A percentile compares a stretch with the other conserved stretches of the same genome.
Evolutionary conservation across 1,139 yeast species (phyloP).

Genomic region (Magnusiomyces sp.): DNA sequence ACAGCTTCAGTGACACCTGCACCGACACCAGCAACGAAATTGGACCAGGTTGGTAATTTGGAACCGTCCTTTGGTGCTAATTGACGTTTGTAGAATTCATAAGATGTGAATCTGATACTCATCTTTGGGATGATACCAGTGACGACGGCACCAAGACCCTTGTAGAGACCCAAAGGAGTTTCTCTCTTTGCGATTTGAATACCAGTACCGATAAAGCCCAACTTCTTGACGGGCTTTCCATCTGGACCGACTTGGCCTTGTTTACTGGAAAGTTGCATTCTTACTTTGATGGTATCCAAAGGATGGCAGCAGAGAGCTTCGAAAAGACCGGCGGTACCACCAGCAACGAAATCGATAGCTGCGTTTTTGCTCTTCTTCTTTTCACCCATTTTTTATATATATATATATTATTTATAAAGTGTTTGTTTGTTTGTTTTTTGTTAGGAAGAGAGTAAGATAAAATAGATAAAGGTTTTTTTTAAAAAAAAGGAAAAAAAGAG

Average conservation of each 20-base stretch:
- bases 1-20: slow-evolving; percentile 98
- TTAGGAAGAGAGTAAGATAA: too few relatives aligned
- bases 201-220: slow-evolving; percentile 84
- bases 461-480: background rate
- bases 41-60: slow-evolving; percentile 54
- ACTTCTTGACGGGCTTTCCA: slow-evolving; percentile 48
- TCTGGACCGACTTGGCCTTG: slow-evolving; percentile 15
- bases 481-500: slow-evolving; percentile 1
- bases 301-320: slow-evolving; percentile 98
- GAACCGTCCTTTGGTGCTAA: slow-evolving; percentile 56
- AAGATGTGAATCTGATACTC: slow-evolving; percentile 94
- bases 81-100: slow-evolving; percentile 74
- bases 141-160: slow-evolving; percentile 94
- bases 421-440: too few relatives aligned
- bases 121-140: slow-evolving; percentile 97
- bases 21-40: slow-evolving; percentile 90
- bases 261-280: slow-evolving; percentile 75
- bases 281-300: slow-evolving; percentile 74
- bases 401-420: background rate
- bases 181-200: slow-evolving; percentile 68
- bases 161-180: slow-evolving; percentile 78
- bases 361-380: slow-evolving; percentile 35
- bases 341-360: slow-evolving; percentile 78
- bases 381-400: slow-evolving; percentile 18
- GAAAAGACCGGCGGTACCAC: slow-evolving; percentile 94